phyloP scores from a whole-genome alignment of 225 moss, liverwort and hornwort species.

The Polytrichum formosum region DNA sequence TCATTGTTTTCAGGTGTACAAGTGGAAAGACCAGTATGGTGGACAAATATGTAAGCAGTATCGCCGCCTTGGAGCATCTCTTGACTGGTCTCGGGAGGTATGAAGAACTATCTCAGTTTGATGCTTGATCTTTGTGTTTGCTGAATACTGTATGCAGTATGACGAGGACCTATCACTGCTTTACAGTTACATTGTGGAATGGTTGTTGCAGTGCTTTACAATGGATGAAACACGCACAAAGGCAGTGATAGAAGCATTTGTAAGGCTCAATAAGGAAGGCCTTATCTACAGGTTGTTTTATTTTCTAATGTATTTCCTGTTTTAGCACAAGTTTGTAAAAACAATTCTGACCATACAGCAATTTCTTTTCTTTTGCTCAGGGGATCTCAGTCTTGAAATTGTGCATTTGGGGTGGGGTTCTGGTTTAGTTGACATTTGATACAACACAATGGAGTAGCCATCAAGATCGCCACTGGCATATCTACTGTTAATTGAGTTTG shows the following conservation, averaged over 20 bases:
- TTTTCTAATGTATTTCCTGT: no score
- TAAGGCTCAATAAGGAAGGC: constrained; percentile 66
- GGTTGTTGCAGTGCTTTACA: constrained; percentile 81
- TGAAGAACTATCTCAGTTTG: neutral
- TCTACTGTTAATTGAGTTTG: no score
- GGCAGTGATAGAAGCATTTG: constrained; percentile 90
- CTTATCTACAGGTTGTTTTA: constrained; percentile 77
- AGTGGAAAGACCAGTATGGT: constrained; percentile 84
- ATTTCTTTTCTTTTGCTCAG: no score
- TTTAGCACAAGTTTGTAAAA: no score
- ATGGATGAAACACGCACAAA: constrained; percentile 69
- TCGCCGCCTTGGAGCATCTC: constrained; percentile 82
- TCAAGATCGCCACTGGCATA: no score
- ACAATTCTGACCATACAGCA: no score
- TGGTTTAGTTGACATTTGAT: no score
- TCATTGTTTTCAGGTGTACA: constrained; percentile 52
- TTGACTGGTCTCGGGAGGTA: constrained; percentile 98
- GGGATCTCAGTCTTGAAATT: no score
- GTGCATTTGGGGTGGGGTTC: no score
- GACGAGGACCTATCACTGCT: no score
- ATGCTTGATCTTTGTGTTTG: neutral
- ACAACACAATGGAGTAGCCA: no score
- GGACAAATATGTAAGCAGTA: constrained; percentile 75
- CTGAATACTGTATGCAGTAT: neutral
- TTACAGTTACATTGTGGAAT: neutral